Evolutionary conservation across 441 rosid species (phyloP).

Genomic region (Arabidopsis hybrid): DNA sequence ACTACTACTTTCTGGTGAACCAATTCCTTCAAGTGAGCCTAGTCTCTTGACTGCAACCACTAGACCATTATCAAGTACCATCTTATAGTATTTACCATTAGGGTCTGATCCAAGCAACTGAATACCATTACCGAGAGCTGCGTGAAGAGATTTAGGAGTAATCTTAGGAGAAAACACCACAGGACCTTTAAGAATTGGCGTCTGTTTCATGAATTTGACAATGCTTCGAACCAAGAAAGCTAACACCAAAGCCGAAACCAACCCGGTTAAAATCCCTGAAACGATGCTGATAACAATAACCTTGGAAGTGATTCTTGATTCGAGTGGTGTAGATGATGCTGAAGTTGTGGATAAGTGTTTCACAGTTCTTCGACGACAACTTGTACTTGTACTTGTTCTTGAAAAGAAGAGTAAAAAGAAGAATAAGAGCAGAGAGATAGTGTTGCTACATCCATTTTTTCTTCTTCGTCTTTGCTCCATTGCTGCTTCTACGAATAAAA

Average conservation of each 20-base stretch:
- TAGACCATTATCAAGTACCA: constrained; percentile 82
- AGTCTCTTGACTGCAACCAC: constrained; percentile 80
- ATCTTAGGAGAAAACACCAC: constrained; percentile 88
- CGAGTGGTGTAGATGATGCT: constrained; percentile 51
- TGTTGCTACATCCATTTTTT: constrained; percentile 26
- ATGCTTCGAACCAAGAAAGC: constrained; percentile 65
- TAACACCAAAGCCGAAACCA: constrained; percentile 59
- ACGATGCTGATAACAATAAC: constrained; percentile 68
- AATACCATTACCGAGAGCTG: constrained; percentile 71
- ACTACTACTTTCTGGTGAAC: constrained; percentile 57
- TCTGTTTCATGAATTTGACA: constrained; percentile 64
- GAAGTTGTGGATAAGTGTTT: constrained; percentile 56
- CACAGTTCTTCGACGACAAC: constrained; percentile 60
- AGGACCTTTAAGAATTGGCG: constrained; percentile 93
- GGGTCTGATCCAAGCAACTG: constrained; percentile 84
- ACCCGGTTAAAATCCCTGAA: constrained; percentile 74
- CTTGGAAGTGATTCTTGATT: constrained; percentile 58
- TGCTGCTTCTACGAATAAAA: constrained; percentile 30
- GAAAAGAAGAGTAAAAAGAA: constrained; percentile 51
- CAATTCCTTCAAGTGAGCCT: constrained; percentile 63
- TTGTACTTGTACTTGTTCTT: constrained; percentile 40
- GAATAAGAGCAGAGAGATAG: constrained; percentile 49
- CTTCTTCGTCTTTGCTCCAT: constrained; percentile 57
- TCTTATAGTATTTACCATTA: constrained; percentile 75
- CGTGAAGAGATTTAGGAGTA: constrained; percentile 70